These are phyloP conservation scores for Xylaria hypoxylon DNA, from an alignment of 2,329 filamentous ascomycete species.

Conservation along the genomic window DNA sequence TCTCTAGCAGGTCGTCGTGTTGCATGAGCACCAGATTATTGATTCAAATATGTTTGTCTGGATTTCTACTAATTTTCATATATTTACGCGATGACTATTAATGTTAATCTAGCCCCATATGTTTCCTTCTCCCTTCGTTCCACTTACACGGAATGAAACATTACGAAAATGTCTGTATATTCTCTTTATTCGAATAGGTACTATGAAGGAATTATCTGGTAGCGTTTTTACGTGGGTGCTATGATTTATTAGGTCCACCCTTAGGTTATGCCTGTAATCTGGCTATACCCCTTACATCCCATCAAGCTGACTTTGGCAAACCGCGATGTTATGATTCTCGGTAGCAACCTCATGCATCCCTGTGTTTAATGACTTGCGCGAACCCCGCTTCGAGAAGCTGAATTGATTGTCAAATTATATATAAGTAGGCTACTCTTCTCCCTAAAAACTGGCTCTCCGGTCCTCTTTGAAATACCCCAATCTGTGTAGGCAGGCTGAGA, in stretches of 20 bases:
- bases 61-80: too few species aligned
- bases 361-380: not conserved
- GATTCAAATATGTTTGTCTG: not conserved
- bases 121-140: not conserved
- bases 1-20: too few species aligned
- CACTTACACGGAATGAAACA: not conserved
- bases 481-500: conserved; percentile 15
- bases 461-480: conserved; percentile 18
- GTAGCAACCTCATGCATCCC: not conserved
- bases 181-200: not conserved
- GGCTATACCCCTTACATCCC: not conserved
- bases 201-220: too few species aligned
- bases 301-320: not conserved
- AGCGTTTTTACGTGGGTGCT: too few species aligned
- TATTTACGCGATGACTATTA: too few species aligned
- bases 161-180: not conserved
- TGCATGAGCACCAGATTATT: too few species aligned
- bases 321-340: not conserved
- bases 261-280: not conserved
- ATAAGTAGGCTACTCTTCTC: too few species aligned
- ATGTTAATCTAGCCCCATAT: too few species aligned
- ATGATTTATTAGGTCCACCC: not conserved
- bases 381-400: conserved; percentile 12
- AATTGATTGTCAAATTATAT: conserved; percentile 4
- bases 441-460: not conserved